Evolutionary conservation across 352 stramenopile species (phyloP), one percentile per base, ranked within the genome.

Genomic region (Phytophthora rubi): DNA sequence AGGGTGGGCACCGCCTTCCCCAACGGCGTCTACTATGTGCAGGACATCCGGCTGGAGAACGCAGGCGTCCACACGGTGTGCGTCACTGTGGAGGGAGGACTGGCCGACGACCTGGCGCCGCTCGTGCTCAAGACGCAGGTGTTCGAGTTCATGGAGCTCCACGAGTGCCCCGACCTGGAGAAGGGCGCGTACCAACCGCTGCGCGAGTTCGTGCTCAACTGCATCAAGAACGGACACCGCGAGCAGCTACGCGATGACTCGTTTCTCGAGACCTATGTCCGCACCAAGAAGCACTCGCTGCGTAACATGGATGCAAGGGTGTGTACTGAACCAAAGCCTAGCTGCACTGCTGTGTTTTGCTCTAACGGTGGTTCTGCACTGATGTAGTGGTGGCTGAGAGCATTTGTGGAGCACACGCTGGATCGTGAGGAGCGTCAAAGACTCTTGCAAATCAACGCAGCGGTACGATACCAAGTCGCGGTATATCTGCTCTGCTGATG

Each of bases 21-120:
- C 60, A 94, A 94, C 52, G 86, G 84, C 67, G 84, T 94, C 39
- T 94, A 84, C 74, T 94, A 94, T 64, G 84, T 94, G 35, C 86
- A 94, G 63, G 84, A 91, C 65, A 83, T 94, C 62, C 75, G 75
- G 21, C 63, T 94, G 16, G 76, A 86, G 58, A 79, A 86, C 45
- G 70, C 75, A 21, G 86, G 86, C 9, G 77, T 81, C 30, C 83
- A 94, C 77, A 90, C 75, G 2, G 80, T 94, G 33, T 82, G 75
- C 51, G 80, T 94, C 10, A 77, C 70, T 7, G 81, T 90, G 3
- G 81, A 91, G 32, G 84, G 86, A 32, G 65, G 59, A 49, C 63
- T 94, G 47, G 80, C 82, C 9, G 68, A 73, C 48, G 75, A 85
- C 30, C 63, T 90, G 28, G 62, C 72, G 10, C 81, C 84, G 39